These are phyloP conservation scores for Colletotrichum godetiae DNA, from an alignment of 2,329 filamentous ascomycete genomes.

Conservation along the genomic window DNA sequence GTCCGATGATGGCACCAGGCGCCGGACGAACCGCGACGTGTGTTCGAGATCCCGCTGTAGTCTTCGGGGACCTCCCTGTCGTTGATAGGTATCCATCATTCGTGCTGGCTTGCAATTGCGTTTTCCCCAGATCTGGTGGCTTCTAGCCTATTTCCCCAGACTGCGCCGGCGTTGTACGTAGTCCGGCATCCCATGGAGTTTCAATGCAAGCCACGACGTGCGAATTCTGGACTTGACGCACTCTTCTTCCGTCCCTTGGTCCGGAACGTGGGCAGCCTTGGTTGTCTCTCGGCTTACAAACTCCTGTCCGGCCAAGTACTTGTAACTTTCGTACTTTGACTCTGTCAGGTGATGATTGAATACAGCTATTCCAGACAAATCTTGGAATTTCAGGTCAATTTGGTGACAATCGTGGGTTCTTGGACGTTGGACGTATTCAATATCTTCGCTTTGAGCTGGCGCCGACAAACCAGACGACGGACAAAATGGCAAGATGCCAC, in stretches of 20 bases:
- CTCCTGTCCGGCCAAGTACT: neutral
- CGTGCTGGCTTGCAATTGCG: neutral
- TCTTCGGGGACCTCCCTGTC: neutral
- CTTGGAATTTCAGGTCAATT: neutral
- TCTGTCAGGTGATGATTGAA: neutral
- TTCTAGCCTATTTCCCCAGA: constrained; percentile 26
- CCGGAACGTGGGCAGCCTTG: neutral
- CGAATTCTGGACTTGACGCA: neutral
- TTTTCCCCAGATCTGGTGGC: constrained; percentile 23
- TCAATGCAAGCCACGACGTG: neutral
- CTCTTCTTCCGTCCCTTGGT: neutral
- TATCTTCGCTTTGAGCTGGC: neutral
- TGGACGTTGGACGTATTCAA: neutral
- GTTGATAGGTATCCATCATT: neutral
- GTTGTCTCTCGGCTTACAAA: neutral
- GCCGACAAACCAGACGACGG: neutral
- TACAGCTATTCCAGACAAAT: neutral
- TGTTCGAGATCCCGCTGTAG: constrained; percentile 3
- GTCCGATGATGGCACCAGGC: constrained; percentile 25
- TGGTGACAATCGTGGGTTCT: neutral
- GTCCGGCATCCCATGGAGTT: neutral
- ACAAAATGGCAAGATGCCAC: neutral
- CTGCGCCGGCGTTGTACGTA: constrained; percentile 1
- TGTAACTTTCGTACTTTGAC: neutral
- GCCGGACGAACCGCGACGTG: constrained; percentile 5